Percentiles rank a stretch among this genome's conserved stretches.
Conservation (phyloP, 2,329 filamentous ascomycete species). For the Tolypocladium sp. region DNA sequence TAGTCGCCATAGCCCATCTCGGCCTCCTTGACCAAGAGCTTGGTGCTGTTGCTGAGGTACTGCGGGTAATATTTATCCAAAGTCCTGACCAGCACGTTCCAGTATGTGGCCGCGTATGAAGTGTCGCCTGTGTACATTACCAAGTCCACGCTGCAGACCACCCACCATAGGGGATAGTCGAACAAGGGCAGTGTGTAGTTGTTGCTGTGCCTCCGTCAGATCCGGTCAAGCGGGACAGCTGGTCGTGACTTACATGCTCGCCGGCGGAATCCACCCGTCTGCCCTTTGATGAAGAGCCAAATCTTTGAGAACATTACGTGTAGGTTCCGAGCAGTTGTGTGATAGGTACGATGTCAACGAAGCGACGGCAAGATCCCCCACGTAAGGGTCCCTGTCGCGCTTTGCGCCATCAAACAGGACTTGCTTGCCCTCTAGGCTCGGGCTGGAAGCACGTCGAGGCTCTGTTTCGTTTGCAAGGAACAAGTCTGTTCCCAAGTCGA, state of each 20-base stretch:
- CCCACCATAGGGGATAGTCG: conserved; percentile 46
- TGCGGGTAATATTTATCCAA: conserved; percentile 37
- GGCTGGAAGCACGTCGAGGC: conserved; percentile 32
- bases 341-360: conserved; percentile 38
- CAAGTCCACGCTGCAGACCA: conserved; percentile 36
- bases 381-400: conserved; percentile 42
- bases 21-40: conserved; percentile 30
- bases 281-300: conserved; percentile 36
- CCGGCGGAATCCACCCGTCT: conserved; percentile 45
- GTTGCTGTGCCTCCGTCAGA: conserved; percentile 15
- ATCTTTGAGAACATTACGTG: conserved; percentile 38
- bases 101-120: conserved; percentile 31
- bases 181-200: conserved; percentile 38
- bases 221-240: background rate
- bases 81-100: conserved; percentile 26
- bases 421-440: conserved; percentile 32
- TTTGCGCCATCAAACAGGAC: conserved; percentile 43
- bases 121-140: conserved; percentile 40
- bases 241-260: conserved; percentile 32
- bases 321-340: conserved; percentile 29
- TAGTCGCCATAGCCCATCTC: conserved; percentile 37
- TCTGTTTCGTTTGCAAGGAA: conserved; percentile 40
- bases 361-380: conserved; percentile 41
- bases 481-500: conserved; percentile 35
- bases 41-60: conserved; percentile 27